Conservation (phyloP, 2,329 filamentous ascomycete genomes). For the Simplicillium sp. region DNA sequence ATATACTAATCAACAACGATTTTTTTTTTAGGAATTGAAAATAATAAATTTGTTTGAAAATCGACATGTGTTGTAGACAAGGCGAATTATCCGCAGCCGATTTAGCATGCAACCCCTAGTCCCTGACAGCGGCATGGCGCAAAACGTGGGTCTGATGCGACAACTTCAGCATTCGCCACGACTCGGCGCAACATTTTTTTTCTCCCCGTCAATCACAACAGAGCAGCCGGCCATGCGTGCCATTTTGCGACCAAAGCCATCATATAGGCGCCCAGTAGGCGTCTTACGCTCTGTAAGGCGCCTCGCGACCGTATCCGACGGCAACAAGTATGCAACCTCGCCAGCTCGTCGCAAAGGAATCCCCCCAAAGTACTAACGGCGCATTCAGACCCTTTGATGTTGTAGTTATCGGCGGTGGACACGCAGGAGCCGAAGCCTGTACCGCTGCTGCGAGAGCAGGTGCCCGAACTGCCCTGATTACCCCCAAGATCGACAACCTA, state of each 20-base stretch:
- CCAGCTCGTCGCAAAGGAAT: not conserved
- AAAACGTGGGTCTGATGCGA: too few relatives aligned
- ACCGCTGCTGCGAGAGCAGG: constrained; percentile 83
- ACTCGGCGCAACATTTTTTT: too few relatives aligned
- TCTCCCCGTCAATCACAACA: too few relatives aligned
- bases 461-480: constrained; percentile 81
- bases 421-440: constrained; percentile 90
- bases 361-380: constrained; percentile 8
- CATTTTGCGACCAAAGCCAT: constrained; percentile 13
- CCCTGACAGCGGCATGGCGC: too few relatives aligned
- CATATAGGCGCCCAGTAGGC: constrained; percentile 11
- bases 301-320: constrained; percentile 20
- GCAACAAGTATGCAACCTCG: constrained; percentile 15
- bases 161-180: too few relatives aligned
- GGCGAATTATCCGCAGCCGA: not conserved
- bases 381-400: constrained; percentile 68
- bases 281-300: constrained; percentile 9
- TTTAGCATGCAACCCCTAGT: too few relatives aligned
- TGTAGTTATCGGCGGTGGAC: constrained; percentile 88
- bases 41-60: too few relatives aligned
- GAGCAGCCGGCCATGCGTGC: constrained; percentile 15
- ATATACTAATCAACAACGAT: too few relatives aligned
- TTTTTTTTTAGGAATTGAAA: too few relatives aligned
- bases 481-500: constrained; percentile 78
- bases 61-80: too few relatives aligned